Percentiles rank a stretch among this genome's conserved stretches.
Evolutionary conservation across 169 alveolate genomes (phyloP).

Genomic region (Plasmodium vivax): DNA sequence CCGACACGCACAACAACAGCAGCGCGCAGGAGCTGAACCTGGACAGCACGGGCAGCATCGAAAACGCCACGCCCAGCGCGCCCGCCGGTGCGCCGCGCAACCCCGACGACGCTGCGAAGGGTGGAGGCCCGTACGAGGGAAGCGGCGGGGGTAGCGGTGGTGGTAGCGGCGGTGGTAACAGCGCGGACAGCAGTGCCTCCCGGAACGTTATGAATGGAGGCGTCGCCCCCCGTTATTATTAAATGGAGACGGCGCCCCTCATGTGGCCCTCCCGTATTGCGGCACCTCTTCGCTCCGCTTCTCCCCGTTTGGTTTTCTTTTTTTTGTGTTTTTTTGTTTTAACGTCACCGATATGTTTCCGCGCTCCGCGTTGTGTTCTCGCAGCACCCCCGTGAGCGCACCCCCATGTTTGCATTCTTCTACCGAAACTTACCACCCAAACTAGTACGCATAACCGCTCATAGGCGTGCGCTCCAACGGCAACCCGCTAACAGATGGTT

Average conservation of each 20-base stretch:
- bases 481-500: neutral
- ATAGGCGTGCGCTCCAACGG: neutral
- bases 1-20: neutral
- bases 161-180: neutral
- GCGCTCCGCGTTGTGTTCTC: neutral
- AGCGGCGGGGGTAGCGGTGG: neutral
- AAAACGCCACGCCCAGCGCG: neutral
- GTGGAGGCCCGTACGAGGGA: neutral
- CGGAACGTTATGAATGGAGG: neutral
- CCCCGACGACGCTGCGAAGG: neutral
- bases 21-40: neutral
- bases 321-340: neutral
- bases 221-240: neutral
- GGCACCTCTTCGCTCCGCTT: neutral
- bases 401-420: neutral
- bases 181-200: neutral
- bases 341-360: neutral
- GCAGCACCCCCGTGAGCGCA: neutral
- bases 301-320: neutral
- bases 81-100: neutral
- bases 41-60: constrained; percentile 1
- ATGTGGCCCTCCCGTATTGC: neutral
- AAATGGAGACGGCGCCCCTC: neutral
- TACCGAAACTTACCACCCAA: neutral
- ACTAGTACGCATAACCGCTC: neutral